Evolutionary conservation across 2,329 filamentous ascomycete species (phyloP), one percentile per base, ranked within the genome.

Genomic region (Xylaria sp.): DNA sequence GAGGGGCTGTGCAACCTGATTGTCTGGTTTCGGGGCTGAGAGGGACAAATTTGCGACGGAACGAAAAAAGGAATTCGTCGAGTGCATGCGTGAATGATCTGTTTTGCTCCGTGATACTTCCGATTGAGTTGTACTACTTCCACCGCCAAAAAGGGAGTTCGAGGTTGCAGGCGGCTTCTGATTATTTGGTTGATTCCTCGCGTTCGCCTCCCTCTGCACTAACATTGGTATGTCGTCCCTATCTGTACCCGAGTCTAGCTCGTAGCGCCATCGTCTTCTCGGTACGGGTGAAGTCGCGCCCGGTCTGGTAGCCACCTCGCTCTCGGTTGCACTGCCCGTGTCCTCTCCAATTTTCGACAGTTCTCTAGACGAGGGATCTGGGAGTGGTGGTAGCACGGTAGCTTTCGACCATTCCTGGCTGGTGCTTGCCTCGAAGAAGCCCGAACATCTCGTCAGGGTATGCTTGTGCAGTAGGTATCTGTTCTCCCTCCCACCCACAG

Each of bases 401-500:
- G 79, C 77, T 63, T 79, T 79, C 23, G 88, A 87, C 92, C 92
- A 96, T 74, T 94, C 89, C 60, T 89, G 88, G 71, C 88, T 92
- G 46, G 89, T 93, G 73, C 88, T 92, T 23, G 91, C 90, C 77
- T 96, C 92, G 75, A 98, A 98, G 81, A 97, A 97, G 15, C 92
- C 93, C 5, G 93, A 97, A 73, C 91, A 96, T 77, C 96, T 91
- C 33, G 91, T 89, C 69, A 98, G 81, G 42, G 94, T 97, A 72
- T 97, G 85, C 63, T 89, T 85, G 78, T 98, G 94, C 60, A 98
- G 83, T 49, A 97, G 83, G 75, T 97, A 98, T 64, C 91, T 85
- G 74, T 92, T 91, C 77, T 95, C 90, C 73, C 88, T 87, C 65
- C 86, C 83, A 56, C 90, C 81, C 14, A 87, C 84, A 73, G 84